phyloP scores from a whole-genome alignment of 2,329 filamentous ascomycete species.

The Escovopsis sp. region DNA sequence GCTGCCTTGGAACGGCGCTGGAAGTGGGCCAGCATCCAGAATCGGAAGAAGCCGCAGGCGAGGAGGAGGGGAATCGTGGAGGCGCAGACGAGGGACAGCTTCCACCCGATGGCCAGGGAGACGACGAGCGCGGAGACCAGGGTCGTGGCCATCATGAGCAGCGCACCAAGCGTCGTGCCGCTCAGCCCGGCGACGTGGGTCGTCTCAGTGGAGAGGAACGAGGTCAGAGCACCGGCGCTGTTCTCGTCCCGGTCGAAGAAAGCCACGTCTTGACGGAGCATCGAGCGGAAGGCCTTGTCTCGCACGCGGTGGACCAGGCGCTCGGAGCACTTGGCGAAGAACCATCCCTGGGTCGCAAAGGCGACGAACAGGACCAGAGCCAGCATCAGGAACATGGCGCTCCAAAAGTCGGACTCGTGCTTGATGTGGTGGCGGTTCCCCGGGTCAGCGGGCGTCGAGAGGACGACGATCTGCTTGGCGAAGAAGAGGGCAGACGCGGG shows the following conservation, averaged over 20 bases:
- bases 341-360: constrained; percentile 51
- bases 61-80: constrained; percentile 64
- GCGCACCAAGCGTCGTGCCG: constrained; percentile 73
- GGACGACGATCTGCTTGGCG: constrained; percentile 66
- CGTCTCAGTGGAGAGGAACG: constrained; percentile 77
- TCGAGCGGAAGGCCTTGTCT: constrained; percentile 66
- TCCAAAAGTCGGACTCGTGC: constrained; percentile 73
- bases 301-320: constrained; percentile 73
- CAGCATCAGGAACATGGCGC: constrained; percentile 76
- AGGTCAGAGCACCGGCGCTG: constrained; percentile 74
- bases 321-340: constrained; percentile 76
- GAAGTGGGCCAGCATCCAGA: constrained; percentile 71
- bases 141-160: constrained; percentile 68
- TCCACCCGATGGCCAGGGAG: constrained; percentile 69
- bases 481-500: constrained; percentile 60
- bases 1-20: constrained; percentile 64
- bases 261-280: constrained; percentile 82
- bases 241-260: constrained; percentile 90
- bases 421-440: constrained; percentile 43
- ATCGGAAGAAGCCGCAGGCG: constrained; percentile 69
- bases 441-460: constrained; percentile 38
- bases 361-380: constrained; percentile 58
- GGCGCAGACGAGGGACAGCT: constrained; percentile 69
- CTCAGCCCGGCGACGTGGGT: constrained; percentile 84
- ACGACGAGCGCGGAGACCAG: constrained; percentile 58